phyloP scores from a whole-genome alignment of 2,329 filamentous ascomycete genomes.

The Sclerotinia nivalis region DNA sequence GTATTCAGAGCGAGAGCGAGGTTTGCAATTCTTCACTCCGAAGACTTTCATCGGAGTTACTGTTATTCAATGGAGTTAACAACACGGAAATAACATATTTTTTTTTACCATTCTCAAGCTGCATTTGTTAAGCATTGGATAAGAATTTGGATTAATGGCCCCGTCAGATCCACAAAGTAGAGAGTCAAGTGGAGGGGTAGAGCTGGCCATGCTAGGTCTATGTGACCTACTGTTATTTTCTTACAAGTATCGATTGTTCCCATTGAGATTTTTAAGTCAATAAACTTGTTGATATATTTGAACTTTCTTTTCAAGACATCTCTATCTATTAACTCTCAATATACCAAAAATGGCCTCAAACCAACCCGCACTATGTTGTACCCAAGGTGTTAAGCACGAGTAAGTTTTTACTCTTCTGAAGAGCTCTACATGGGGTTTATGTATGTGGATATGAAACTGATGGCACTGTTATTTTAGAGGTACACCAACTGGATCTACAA shows the following conservation, averaged over 20 bases:
- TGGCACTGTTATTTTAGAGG: slow-evolving; percentile 30
- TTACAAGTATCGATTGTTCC: not conserved
- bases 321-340: not conserved
- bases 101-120: not conserved
- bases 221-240: not conserved
- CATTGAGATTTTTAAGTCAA: not conserved
- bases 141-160: not conserved
- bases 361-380: slow-evolving; percentile 41
- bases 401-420: slow-evolving; percentile 26
- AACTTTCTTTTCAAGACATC: not conserved
- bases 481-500: slow-evolving; percentile 35
- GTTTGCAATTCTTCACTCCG: not conserved
- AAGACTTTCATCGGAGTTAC: not conserved
- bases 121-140: not conserved
- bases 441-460: not conserved
- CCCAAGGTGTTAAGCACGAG: slow-evolving; percentile 41
- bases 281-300: not conserved
- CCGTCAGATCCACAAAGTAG: not conserved
- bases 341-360: slow-evolving; percentile 40
- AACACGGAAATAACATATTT: not conserved
- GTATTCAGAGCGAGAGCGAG: not conserved
- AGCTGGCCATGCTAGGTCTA: not conserved
- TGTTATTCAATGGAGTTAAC: not conserved
- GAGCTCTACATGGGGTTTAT: not conserved
- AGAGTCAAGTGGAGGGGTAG: slow-evolving; percentile 4